Base-by-base conservation (phyloP, 1,139 yeast species). In the Diutina catenulata region DNA sequence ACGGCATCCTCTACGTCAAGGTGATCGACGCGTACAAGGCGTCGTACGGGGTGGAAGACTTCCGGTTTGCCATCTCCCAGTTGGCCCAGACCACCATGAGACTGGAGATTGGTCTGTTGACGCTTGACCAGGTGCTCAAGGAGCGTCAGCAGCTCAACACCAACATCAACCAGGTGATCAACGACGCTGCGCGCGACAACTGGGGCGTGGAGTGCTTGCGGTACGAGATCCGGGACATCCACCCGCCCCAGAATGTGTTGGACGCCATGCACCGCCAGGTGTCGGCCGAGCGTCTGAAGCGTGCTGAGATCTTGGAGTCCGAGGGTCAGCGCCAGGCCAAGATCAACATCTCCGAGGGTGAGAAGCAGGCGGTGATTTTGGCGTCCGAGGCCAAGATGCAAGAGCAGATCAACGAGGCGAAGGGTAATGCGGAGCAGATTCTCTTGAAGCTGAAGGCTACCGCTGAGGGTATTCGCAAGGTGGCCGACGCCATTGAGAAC, bases 221-320 rank as follows among this genome's bases (percentile, higher is more conserved):
- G 52, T 83, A 84, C 55, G 95, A 84, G 56, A 83, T 84, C 57
- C 71, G 88, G 51, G 95, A 84, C 53, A 83, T 84, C 42, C 88
- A 83, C 51, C 95, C 94, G 4, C 95, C 95, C 1, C 70, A 70
- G 33, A 80, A 81, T 48, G 94, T 83, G n/a, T 70, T 82, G 49
- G 91, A 80, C 49, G 93, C 94, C 29, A 83, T 83, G 94, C 94
- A 83, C 57, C 73, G 91, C 52, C 94, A 82, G 59, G 94, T 84
- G 9, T 72, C 81, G 41, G 93, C 94, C 23, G 94, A 84, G 55
- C 67, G 94, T 49, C 76, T 88, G 37, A 83, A 83, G 56, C 67
- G 94, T 45, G 94, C 94, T 2, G 91, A 82, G 55, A 84, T 83
- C 46, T 68, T 83, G 54, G 94, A 83, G 51, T 76, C 87, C 38